A percentile compares a stretch with the other conserved stretches of the same genome.
Conservation (phyloP, 108 stramenopile species). For the Schizochytrium sp. region DNA sequence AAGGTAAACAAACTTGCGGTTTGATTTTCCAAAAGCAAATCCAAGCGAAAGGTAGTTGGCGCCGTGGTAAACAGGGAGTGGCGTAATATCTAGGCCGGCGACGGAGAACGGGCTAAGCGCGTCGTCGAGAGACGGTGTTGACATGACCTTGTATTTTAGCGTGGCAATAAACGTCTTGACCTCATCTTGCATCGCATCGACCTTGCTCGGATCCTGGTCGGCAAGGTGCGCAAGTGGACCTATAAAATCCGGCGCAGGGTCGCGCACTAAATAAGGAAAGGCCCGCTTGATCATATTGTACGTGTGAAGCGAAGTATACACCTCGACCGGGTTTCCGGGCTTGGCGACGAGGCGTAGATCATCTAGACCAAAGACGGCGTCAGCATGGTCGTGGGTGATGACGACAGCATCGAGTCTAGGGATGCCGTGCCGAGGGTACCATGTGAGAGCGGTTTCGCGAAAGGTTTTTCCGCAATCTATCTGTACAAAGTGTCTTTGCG, state of each 20-base stretch:
- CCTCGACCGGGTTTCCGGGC: neutral
- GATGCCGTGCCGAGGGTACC: neutral
- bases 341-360: neutral
- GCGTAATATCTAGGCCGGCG: neutral
- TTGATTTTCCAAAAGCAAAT: neutral
- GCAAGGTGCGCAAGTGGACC: neutral
- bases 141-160: neutral
- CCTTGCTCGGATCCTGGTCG: too few species aligned
- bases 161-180: neutral
- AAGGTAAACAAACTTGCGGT: neutral
- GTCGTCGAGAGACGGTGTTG: neutral
- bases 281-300: neutral
- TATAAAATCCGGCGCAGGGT: neutral
- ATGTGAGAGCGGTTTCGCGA: neutral
- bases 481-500: neutral
- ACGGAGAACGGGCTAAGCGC: neutral
- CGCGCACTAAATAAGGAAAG: neutral
- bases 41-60: neutral
- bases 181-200: neutral
- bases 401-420: neutral
- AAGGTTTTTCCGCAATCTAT: neutral
- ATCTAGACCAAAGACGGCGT: neutral
- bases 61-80: neutral
- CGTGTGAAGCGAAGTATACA: neutral
- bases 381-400: neutral